A percentile compares a stretch with the other conserved stretches of the same genome.
phyloP scores from a whole-genome alignment of 495 filamentous ascomycete species.

The Penicillium nucicola region DNA sequence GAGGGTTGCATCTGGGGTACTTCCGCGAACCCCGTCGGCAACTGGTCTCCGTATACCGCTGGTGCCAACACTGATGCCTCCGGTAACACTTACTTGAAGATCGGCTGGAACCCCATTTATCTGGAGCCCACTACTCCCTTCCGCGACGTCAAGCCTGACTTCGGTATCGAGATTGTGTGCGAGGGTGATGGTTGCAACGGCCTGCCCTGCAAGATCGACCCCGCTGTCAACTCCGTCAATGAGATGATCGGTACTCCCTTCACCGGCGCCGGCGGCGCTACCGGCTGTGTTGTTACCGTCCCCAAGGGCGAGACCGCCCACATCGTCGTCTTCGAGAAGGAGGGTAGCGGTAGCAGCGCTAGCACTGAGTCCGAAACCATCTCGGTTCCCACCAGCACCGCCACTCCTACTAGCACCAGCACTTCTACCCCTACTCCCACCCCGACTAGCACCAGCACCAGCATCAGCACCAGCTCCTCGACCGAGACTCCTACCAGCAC shows the following conservation, averaged over 20 bases:
- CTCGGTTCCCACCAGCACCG: conserved; percentile 14
- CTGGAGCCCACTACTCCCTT: conserved; percentile 56
- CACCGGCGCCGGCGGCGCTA: conserved; percentile 64
- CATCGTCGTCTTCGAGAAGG: conserved; percentile 60
- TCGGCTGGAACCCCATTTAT: conserved; percentile 80
- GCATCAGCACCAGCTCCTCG: conserved; percentile 18
- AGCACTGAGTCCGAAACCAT: conserved; percentile 13
- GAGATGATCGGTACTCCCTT: conserved; percentile 52
- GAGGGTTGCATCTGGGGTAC: conserved; percentile 73
- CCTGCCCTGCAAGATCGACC: conserved; percentile 72
- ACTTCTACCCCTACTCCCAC: conserved; percentile 20
- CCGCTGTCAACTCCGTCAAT: conserved; percentile 55
- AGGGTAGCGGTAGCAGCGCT: conserved; percentile 23
- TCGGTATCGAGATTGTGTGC: conserved; percentile 71
- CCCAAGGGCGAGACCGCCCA: conserved; percentile 64
- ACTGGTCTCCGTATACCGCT: conserved; percentile 78
- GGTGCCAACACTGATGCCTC: conserved; percentile 66
- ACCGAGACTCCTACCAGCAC: conserved; percentile 21
- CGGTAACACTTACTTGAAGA: conserved; percentile 70
- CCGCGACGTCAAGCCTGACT: conserved; percentile 56
- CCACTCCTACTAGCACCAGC: conserved; percentile 19
- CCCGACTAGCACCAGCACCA: conserved; percentile 19
- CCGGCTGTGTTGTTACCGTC: conserved; percentile 77
- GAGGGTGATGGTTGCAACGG: conserved; percentile 65
- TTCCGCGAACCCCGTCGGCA: conserved; percentile 61